These are phyloP conservation scores for Styphnolobium japonicum DNA, from an alignment of 306 rosid species.

Conservation along the genomic window DNA sequence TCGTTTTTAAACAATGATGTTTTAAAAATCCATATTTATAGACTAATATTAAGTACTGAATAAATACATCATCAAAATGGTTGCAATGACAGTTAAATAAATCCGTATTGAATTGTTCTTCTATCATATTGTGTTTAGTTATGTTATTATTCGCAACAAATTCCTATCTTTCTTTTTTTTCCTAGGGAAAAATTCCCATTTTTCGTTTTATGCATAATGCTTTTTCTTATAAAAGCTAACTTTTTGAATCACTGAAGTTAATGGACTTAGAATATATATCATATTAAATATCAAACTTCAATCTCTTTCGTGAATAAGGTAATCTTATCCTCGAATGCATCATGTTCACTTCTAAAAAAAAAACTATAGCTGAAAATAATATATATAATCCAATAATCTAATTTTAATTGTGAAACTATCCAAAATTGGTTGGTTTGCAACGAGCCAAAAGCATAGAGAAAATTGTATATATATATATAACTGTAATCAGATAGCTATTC, in stretches of 20 bases:
- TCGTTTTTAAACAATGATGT: not conserved
- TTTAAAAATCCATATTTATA: not conserved
- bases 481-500: not conserved
- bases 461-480: not conserved
- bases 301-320: slow-evolving; percentile 10
- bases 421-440: slow-evolving; percentile 17
- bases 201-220: not conserved
- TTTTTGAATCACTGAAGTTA: not conserved
- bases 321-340: slow-evolving; percentile 2
- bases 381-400: not conserved
- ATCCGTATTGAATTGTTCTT: not conserved
- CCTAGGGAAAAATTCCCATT: not conserved
- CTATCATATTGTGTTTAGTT: not conserved
- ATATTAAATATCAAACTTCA: not conserved
- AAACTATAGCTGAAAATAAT: not conserved
- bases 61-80: not conserved
- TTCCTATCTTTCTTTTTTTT: not conserved
- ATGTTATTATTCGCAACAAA: not conserved
- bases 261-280: not conserved
- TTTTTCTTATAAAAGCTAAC: not conserved
- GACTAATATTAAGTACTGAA: not conserved
- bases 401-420: not conserved
- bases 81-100: not conserved
- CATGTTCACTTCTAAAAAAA: not conserved
- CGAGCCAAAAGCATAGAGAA: not conserved